Percentiles rank a stretch among this genome's conserved stretches.
phyloP scores from a whole-genome alignment of 148 eudicot species.

The Fallopia convolvulus region DNA sequence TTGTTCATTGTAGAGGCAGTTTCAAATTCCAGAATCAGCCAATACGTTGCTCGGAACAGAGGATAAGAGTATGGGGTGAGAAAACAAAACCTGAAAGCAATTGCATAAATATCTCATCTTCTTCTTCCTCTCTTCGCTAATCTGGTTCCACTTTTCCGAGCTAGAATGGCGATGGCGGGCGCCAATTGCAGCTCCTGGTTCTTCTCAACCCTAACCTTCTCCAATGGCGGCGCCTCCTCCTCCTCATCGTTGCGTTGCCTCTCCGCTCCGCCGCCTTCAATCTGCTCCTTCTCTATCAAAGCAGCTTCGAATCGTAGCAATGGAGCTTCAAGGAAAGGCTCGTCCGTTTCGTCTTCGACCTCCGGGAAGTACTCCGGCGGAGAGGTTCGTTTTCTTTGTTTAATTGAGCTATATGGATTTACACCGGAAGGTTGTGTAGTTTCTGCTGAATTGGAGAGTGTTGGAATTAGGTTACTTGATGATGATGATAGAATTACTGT shows the following conservation, averaged over 20 bases:
- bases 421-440: background rate
- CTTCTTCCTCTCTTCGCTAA: background rate
- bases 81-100: background rate
- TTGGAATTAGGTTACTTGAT: background rate
- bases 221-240: slow-evolving; percentile 3
- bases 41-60: background rate
- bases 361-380: background rate
- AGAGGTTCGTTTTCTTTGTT: slow-evolving; percentile 1
- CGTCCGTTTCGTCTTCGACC: background rate
- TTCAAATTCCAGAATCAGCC: background rate
- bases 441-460: background rate
- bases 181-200: slow-evolving; percentile 12
- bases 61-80: background rate
- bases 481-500: background rate
- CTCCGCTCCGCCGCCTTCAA: slow-evolving; percentile 4
- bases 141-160: background rate
- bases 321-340: background rate
- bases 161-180: slow-evolving; percentile 3
- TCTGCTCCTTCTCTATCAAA: background rate
- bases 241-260: slow-evolving; percentile 2
- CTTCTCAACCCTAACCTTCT: slow-evolving; percentile 1
- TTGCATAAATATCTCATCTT: background rate
- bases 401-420: background rate
- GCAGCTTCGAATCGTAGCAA: slow-evolving; percentile 3
- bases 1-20: background rate